Evolutionary conservation across 2,329 filamentous ascomycete species (phyloP).

Genomic region (Emergomyces orientalis): DNA sequence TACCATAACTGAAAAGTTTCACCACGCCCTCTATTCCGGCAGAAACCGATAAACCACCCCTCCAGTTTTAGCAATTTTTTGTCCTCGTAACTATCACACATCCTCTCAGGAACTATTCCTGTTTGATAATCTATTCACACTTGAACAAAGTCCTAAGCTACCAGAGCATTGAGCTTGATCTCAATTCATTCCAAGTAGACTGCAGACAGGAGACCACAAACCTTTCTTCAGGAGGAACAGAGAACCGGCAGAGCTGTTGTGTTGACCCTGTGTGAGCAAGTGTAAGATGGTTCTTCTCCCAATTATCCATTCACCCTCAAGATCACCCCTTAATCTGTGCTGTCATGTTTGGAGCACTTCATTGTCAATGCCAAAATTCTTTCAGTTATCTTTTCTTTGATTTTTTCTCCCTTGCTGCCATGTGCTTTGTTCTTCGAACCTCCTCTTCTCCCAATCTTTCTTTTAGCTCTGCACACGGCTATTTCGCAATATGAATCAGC

Average conservation of each 20-base stretch:
- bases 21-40: not conserved
- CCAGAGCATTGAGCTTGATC: not conserved
- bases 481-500: not conserved
- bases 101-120: not conserved
- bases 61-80: not conserved
- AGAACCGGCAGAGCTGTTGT: not conserved
- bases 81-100: not conserved
- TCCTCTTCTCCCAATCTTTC: not conserved
- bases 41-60: not conserved
- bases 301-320: not conserved
- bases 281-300: not conserved
- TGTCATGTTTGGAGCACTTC: not conserved
- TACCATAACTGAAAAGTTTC: not conserved
- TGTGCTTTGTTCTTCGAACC: not conserved
- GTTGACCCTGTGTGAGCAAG: not conserved
- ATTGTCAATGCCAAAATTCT: not conserved
- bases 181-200: not conserved
- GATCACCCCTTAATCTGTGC: not conserved
- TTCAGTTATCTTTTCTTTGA: constrained; percentile 2
- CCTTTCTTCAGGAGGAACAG: not conserved
- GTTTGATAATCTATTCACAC: not conserved
- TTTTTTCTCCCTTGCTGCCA: not conserved
- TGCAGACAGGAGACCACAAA: not conserved
- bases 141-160: not conserved
- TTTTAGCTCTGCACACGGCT: not conserved